Base-by-base conservation (phyloP, 805 yeast species). In the Metschnikowia borealis region DNA sequence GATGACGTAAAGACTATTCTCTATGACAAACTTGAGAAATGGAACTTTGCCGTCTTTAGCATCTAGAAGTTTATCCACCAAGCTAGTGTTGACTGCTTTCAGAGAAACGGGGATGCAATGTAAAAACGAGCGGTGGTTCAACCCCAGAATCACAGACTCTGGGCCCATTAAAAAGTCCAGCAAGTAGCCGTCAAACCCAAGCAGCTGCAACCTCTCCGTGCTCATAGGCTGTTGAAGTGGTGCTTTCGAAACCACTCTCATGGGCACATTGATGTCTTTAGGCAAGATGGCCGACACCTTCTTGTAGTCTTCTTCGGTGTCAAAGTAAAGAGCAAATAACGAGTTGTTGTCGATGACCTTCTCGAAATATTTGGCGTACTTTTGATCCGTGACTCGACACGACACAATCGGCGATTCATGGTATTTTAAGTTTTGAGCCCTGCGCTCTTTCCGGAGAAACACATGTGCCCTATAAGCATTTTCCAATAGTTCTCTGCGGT, bases 101-200 rank as follows among this genome's bases (percentile, higher is more conserved):
- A 70, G 65, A 0, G 87, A 62, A 5, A 85, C 83, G 0, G 97
- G 97, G 29, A 88, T 79, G 15, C 82, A 63, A 36, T 70, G 66
- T 41, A 77, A 74, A 47, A 70, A 69, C 10, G 73, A 63, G 11
- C 70, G 66, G 53, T 80, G 83, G 55, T 86, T 82, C 32, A 91
- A 73, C 89, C 87, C 89, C 48, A 77, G 74, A 46, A 89, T 62
- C 1, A 92, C 95, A 8, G 79, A 78, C 5, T 65, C 61, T 1
- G 96, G 96, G 0, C 96, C 98, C 2, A 68, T 66, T 2, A 92
- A 60, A 54, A 81, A 81, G 58, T 94, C 97, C 2, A 78, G 66
- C 23, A 90, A 57, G 60, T 81, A 88, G 0, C 96, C 94, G 49
- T 87, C 96, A 64, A 94, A 90, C 0, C 96, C 96, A 20, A 71